Base-by-base conservation (phyloP, 306 rosid genomes). In the Oxytropis ochrocephala region DNA sequence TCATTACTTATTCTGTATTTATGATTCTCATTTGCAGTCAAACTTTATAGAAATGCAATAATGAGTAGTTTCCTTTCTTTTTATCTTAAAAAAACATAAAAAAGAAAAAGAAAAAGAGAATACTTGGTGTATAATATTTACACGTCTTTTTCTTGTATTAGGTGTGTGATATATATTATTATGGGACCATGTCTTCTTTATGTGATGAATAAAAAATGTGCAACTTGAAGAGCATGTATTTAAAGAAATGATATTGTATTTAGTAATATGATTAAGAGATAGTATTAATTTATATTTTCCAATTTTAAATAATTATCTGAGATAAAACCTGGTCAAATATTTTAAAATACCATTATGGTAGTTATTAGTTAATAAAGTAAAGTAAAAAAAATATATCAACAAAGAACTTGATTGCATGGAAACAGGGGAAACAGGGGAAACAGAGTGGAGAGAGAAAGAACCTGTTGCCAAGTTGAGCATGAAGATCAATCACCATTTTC, bases 401-500 rank as follows among this genome's bases (percentile, higher is more conserved):
- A 12, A 12, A 7, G 49, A 60, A 38, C 36, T 36, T 17, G 10
- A 17, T 36, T 33, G 69, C 79, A 75, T 55, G 75, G 47, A 72
- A 63, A 72, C 69, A 75, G 73, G 32, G 56, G 30, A 60, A 70
- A 69, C 53, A 75, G 52, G 36, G 63, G 59, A 69, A 14, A 64
- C 29, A 33, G 11, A 2, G 73, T 13, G 57, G 10, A 10, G 9
- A 6, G 10, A 18, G 29, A 11, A 67, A 12, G 6, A 30, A 88
- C 98, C 98, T 88, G 78, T 94, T 94, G 61, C 98, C 98, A 70
- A 94, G 94, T 76, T 94, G 94, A 52, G 96, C 89, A 59, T 94
- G 98, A 17, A 94, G 98, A 54, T 94, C 92, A 80, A 94, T 94
- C 57, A 94, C 98, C 92, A 85, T 64, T 78, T 85, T 80, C 84